Evolutionary conservation across 495 filamentous ascomycete species (phyloP), one percentile per base, ranked within the genome.

Genomic region (Penicillium malachiteum): DNA sequence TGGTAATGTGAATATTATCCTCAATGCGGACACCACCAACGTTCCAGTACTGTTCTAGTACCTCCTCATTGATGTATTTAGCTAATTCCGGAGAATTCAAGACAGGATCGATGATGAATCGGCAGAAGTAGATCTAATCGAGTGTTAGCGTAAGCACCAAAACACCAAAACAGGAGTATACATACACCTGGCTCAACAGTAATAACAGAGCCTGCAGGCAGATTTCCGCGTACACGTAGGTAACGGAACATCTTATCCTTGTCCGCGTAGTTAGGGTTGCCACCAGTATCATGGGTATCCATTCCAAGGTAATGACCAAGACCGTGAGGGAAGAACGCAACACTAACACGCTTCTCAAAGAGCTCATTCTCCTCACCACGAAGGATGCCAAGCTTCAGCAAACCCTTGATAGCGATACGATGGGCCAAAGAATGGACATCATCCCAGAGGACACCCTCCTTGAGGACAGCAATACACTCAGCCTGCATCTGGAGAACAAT

Each of bases 281-380:
- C 92, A 54, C 92, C 92, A 1, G 87, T 89, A 65, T 97, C 92
- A 72, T 97, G 92, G 7, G 91, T 96, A 70, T 97, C 92, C 88
- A 97, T 89, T 47, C 92, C 92, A 8, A 97, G 77, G 62, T 95
- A 93, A 67, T 97, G 91, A 0, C 92, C 92, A 5, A 97, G 77
- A 6, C 92, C 92, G 66, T 97, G 92, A 5, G 92, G 92, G 67
- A 96, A 88, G 76, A 97, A 97, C 6, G 92, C 91, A 2, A 87
- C 85, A 58, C 87, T 92, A 38, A 89, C 86, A 41, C 91, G 76
- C 46, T 78, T 80, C 34, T 83, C 81, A 59, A 96, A 78, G 48
- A 97, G 83, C 57, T 92, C 89, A 10, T 89, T 82, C 48, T 69
- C 71, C 16, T 82, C 75, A 18, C 85, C 85, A 55, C 84, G 79